Conservation (phyloP, 1,139 yeast genomes). For the Yamadazyma sp. region DNA sequence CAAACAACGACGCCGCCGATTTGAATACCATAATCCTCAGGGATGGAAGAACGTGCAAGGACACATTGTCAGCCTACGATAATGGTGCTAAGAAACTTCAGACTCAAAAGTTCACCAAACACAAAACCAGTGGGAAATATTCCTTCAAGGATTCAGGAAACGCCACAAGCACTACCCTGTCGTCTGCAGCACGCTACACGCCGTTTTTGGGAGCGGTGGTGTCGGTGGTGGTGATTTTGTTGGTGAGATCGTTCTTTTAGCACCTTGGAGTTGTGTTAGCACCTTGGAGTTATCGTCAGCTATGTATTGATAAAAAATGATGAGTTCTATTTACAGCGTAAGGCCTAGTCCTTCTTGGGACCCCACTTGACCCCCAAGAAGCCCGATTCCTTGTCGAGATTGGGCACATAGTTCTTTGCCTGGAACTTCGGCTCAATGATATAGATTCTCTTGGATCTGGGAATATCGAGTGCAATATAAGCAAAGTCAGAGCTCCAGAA, state of each 20-base stretch:
- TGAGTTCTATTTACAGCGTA: background rate
- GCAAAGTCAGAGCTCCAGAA: slow-evolving; percentile 71
- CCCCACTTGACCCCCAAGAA: slow-evolving; percentile 88
- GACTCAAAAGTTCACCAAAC: background rate
- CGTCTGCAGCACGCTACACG: too few relatives aligned
- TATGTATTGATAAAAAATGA: background rate
- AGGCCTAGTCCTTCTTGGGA: slow-evolving; percentile 54
- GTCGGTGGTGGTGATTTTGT: too few relatives aligned
- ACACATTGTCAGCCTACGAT: slow-evolving; percentile 4
- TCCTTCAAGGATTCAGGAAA: background rate
- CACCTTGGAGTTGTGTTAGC: too few relatives aligned
- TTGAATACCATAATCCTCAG: slow-evolving; percentile 20
- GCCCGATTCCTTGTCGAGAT: slow-evolving; percentile 41
- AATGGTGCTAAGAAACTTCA: background rate
- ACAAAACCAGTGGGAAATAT: background rate
- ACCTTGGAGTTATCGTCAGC: too few relatives aligned
- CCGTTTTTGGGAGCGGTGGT: too few relatives aligned
- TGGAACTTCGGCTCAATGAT: slow-evolving; percentile 64
- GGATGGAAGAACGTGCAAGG: slow-evolving; percentile 31
- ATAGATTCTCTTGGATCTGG: slow-evolving; percentile 67
- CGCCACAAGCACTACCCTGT: background rate
- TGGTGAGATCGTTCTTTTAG: too few relatives aligned
- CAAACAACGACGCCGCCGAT: slow-evolving; percentile 22
- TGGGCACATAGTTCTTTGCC: slow-evolving; percentile 36
- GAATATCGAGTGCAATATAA: slow-evolving; percentile 74